Base-by-base conservation (phyloP, 139 green algal species). In the Chlorella sp. region DNA sequence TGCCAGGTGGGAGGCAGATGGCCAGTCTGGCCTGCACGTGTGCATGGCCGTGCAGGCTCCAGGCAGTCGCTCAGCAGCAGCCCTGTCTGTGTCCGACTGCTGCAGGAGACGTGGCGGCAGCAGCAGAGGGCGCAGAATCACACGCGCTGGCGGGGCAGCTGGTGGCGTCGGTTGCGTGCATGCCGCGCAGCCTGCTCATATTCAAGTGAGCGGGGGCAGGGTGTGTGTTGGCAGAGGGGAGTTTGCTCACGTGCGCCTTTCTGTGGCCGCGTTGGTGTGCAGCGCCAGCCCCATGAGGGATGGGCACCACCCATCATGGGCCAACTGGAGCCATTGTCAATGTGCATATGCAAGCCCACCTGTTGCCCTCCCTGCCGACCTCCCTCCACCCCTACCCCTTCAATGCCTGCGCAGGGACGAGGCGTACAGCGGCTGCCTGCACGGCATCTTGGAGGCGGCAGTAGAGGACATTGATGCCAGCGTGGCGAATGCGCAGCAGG, bases 51-150 rank as follows among this genome's bases (percentile, higher is more conserved):
- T 26, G 60, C 60, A 68, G 60, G 28, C 60, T 46, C 6, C n/a
- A 16, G 64, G 64, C 64, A 14, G 32, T 30, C 24, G 64, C 13
- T 14, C 4, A 8, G 32, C 64, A 72, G 64, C 20, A 16, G 6
- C 32, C 32, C 13, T 3, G 4, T 40, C 19, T 43, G 6, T 22
- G 34, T 6, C 26, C 28, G 3, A 36, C 70, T 54, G 24, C 40
- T 54, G 70, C 70, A 67, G 74, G 41, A 75, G 84, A 88, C 24
- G 80, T 72, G 17, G 84, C 79, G 62, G 28, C 58, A 32, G 77
- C 77, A 43, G 77, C 60, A 30, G 79, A 48, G 16, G 79, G 79
- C 30, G 56, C n/a, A 17, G 79, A n/a, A 2, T 5, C 48, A n/a
- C 79, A 76, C 32, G 13, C 8, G 9, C 24, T 36, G 4, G 34